Conservation (phyloP, 768 basidiomycete genomes). For the Melanogaster broomeanus region DNA sequence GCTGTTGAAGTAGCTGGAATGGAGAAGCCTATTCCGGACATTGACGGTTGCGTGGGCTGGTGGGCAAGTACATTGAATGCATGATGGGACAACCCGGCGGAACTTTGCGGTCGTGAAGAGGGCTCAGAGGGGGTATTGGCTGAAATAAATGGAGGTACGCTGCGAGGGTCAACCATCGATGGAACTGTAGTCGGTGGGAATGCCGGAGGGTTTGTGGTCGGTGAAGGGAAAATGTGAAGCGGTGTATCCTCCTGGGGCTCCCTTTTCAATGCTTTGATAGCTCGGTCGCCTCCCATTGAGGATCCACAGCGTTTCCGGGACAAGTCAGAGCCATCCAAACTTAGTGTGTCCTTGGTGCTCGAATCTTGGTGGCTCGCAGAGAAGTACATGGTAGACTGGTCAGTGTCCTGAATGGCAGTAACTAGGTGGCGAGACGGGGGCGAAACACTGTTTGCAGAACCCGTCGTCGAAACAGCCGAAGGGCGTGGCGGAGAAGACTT, state of each 20-base stretch:
- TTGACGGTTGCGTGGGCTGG: conserved; percentile 14
- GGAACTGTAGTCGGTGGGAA: conserved; percentile 28
- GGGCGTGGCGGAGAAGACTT: conserved; percentile 27
- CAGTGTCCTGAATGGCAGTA: conserved; percentile 24
- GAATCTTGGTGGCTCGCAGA: conserved; percentile 15
- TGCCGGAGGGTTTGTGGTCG: conserved; percentile 16
- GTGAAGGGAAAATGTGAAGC: conserved; percentile 26
- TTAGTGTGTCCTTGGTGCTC: conserved; percentile 21
- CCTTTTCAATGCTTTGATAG: conserved; percentile 49
- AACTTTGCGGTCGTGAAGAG: conserved; percentile 35
- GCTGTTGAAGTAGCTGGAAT: conserved; percentile 22
- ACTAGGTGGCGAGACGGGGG: conserved; percentile 23
- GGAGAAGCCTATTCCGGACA: conserved; percentile 17
- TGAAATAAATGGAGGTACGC: conserved; percentile 27
- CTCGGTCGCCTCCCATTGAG: conserved; percentile 45
- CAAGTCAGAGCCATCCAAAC: conserved; percentile 38
- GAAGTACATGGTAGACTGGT: conserved; percentile 22
- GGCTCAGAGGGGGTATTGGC: conserved; percentile 29
- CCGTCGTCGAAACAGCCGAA: conserved; percentile 33
- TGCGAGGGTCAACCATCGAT: conserved; percentile 24
- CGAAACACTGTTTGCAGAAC: conserved; percentile 38
- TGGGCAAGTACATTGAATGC: conserved; percentile 26
- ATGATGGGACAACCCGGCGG: conserved; percentile 24
- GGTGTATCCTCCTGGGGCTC: conserved; percentile 47
- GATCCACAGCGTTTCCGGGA: conserved; percentile 55